Evolutionary conservation across 2,329 filamentous ascomycete species (phyloP).

Genomic region (Arthrobotrys sinensis): DNA sequence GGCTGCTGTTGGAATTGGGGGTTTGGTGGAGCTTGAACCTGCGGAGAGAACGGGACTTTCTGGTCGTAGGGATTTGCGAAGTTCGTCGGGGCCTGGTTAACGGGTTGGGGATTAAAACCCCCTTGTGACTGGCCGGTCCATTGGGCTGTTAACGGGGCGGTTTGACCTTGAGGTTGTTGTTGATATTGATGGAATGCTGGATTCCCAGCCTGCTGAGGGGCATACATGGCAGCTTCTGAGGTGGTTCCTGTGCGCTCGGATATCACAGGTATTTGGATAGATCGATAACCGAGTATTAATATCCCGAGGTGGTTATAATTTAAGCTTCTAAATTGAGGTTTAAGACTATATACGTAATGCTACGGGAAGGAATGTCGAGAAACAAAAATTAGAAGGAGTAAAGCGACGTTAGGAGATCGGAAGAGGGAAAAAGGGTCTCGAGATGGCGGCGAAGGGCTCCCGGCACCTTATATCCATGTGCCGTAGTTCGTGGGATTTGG

Average conservation of each 20-base stretch:
- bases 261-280: not conserved
- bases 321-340: slow-evolving; percentile 1
- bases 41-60: slow-evolving; percentile 34
- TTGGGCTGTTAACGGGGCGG: slow-evolving; percentile 40
- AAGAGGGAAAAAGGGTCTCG: slow-evolving; percentile 14
- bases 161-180: slow-evolving; percentile 22
- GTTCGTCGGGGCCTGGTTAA: slow-evolving; percentile 2
- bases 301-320: not conserved
- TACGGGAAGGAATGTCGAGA: slow-evolving; percentile 9
- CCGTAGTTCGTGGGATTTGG: slow-evolving; percentile 34
- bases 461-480: slow-evolving; percentile 35
- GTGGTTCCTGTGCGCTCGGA: not conserved
- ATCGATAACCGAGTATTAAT: slow-evolving; percentile 3
- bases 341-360: not conserved
- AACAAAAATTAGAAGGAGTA: slow-evolving; percentile 17
- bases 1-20: slow-evolving; percentile 23
- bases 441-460: slow-evolving; percentile 13
- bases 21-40: slow-evolving; percentile 13
- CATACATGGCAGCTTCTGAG: slow-evolving; percentile 32
- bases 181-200: slow-evolving; percentile 39
- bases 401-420: not conserved
- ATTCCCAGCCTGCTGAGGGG: slow-evolving; percentile 56
- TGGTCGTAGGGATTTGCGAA: slow-evolving; percentile 40
- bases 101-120: slow-evolving; percentile 6
- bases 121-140: slow-evolving; percentile 54